These are phyloP conservation scores for Chaetomiaceae sp. DNA, from an alignment of 2,329 filamentous ascomycete genomes.

Conservation along the genomic window DNA sequence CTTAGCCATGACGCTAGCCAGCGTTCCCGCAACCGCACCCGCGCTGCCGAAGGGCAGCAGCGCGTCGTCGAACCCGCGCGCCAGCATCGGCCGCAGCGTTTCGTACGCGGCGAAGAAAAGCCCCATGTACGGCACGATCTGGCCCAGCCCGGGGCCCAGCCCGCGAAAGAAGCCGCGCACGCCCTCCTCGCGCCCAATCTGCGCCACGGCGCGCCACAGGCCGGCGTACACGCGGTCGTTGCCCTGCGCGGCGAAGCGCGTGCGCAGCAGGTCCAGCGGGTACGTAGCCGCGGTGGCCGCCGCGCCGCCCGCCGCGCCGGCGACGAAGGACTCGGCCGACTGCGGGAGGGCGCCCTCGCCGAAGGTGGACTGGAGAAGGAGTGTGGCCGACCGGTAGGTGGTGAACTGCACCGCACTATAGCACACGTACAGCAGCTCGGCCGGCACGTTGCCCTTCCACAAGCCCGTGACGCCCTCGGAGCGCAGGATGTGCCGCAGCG, in stretches of 20 bases:
- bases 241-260: slow-evolving; percentile 94
- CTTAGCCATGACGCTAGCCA: slow-evolving; percentile 77
- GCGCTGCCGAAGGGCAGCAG: slow-evolving; percentile 69
- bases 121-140: slow-evolving; percentile 96
- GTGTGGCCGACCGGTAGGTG: slow-evolving; percentile 69
- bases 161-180: slow-evolving; percentile 79
- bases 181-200: slow-evolving; percentile 74
- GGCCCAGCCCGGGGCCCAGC: slow-evolving; percentile 69
- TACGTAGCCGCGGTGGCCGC: slow-evolving; percentile 80
- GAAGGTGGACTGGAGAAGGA: slow-evolving; percentile 52
- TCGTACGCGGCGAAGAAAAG: slow-evolving; percentile 93
- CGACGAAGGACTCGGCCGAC: slow-evolving; percentile 70
- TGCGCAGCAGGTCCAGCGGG: slow-evolving; percentile 86
- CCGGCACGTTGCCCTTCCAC: slow-evolving; percentile 97
- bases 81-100: slow-evolving; percentile 56
- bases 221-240: slow-evolving; percentile 70
- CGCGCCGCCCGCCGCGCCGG: slow-evolving; percentile 77
- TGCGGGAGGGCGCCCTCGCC: slow-evolving; percentile 47
- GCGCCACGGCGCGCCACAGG: slow-evolving; percentile 59
- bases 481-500: slow-evolving; percentile 67
- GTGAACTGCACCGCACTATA: slow-evolving; percentile 90
- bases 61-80: slow-evolving; percentile 40
- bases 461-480: slow-evolving; percentile 80
- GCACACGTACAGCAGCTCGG: slow-evolving; percentile 86
- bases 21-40: slow-evolving; percentile 75